Base-by-base conservation (phyloP, 2,329 filamentous ascomycete genomes). In the Chaetomiaceae sp. region DNA sequence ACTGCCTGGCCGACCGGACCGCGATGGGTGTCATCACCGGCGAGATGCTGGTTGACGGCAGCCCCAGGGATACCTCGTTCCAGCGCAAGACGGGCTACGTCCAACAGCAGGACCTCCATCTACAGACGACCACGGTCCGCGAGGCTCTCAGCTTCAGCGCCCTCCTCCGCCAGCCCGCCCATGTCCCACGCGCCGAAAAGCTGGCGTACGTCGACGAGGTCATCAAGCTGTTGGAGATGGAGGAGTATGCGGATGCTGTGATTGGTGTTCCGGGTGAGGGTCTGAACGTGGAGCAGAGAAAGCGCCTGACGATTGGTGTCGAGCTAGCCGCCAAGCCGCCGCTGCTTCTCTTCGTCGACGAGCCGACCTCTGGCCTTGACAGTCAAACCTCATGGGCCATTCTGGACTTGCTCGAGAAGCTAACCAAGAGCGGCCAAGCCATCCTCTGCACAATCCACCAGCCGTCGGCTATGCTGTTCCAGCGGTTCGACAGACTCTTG, bases 51-150 rank as follows among this genome's bases (percentile, higher is more conserved):
- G 17, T 35, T 9, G 20, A 35, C 6, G 33, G 17, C 8, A 19
- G 17, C 20, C n/a, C 33, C 17, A 20, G 7, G 15, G 2, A 5
- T 9, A 6, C 76, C 72, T 39, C 6, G 6, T 84, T 84, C 53
- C 79, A 83, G 48, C 69, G 81, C 6, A 79, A 81, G 59, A 83
- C 78, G 0, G 81, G 81, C 0, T 84, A 84, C 53, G 80, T 82
- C 0, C 79, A 84, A 53, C 81, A 84, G 47, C 0, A 12, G 71
- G 72, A 86, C 63, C 61, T 80, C 0, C 76, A 79, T 50, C 62
- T 78, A 5, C 64, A 70, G 27, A 79, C 74, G 0, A 62, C 75
- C 2, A 80, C 77, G 0, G 74, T 79, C 5, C 69, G 73, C 1
- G 75, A 79, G 53, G 72, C 69, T 34, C 62, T 79, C 3, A 65